Evolutionary conservation across 345 rosid genomes (phyloP).

Genomic region (Syzygium jambos): DNA sequence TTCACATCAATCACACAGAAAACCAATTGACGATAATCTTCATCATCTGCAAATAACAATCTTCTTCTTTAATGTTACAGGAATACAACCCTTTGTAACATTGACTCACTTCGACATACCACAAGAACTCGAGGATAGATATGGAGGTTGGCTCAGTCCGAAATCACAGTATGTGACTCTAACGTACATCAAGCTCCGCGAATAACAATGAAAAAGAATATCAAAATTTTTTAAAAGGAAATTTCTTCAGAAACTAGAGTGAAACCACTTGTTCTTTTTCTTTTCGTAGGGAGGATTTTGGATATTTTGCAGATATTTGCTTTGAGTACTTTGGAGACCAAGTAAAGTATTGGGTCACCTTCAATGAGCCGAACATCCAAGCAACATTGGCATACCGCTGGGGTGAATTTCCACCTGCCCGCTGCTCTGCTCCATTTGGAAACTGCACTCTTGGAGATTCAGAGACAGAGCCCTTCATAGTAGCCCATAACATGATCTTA

Average conservation of each 20-base stretch:
- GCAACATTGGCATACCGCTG: constrained; percentile 32
- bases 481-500: constrained; percentile 56
- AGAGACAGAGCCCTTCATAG: constrained; percentile 37
- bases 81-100: constrained; percentile 73
- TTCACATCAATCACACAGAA: not conserved
- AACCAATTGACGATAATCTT: not conserved
- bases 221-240: not conserved
- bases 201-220: not conserved
- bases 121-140: constrained; percentile 63
- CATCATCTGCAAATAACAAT: not conserved
- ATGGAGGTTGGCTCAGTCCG: constrained; percentile 69
- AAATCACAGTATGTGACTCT: constrained; percentile 27
- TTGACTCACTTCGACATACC: constrained; percentile 69
- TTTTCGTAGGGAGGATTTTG: constrained; percentile 47
- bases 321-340: constrained; percentile 46
- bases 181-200: not conserved
- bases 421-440: constrained; percentile 45
- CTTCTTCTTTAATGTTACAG: constrained; percentile 19
- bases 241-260: not conserved
- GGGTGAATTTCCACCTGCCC: constrained; percentile 55
- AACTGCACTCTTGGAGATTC: constrained; percentile 48
- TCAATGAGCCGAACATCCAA: constrained; percentile 60
- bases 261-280: not conserved
- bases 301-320: constrained; percentile 44
- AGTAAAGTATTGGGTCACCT: constrained; percentile 52